Evolutionary conservation across 441 rosid species (phyloP).

Genomic region (Corymbia citriodora): DNA sequence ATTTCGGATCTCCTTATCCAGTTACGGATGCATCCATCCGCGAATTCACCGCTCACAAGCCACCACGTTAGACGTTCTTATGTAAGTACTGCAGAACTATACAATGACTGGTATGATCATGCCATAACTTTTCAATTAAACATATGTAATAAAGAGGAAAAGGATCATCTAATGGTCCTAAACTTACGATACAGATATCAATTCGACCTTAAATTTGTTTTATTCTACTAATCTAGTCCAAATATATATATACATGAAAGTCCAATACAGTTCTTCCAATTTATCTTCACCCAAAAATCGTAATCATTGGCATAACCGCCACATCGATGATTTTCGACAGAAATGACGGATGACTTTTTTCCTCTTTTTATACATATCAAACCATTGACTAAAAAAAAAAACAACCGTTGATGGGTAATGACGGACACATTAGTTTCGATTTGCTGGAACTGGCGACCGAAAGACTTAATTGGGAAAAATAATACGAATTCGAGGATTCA

Average conservation of each 20-base stretch:
- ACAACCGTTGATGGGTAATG: background rate
- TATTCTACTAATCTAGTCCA: no score
- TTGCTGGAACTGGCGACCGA: background rate
- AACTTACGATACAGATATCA: accelerated
- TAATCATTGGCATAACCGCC: no score
- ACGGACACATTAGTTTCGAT: background rate
- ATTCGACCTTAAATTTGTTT: background rate
- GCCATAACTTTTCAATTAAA: background rate
- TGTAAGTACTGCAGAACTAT: background rate
- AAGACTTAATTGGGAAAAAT: background rate
- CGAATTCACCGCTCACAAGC: background rate
- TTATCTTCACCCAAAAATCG: no score
- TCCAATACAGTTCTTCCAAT: no score
- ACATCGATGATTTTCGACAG: no score
- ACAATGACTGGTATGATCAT: background rate
- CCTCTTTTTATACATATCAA: background rate
- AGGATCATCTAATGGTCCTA: no score
- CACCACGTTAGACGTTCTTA: background rate
- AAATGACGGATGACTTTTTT: no score
- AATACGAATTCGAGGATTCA: background rate
- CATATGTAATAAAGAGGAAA: no score
- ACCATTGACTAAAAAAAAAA: no score
- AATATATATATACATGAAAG: no score
- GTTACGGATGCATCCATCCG: background rate
- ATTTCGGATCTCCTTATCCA: background rate